These are phyloP conservation scores for Mortierella claussenii DNA, from an alignment of 192 early-diverging fungal species.

Conservation along the genomic window DNA sequence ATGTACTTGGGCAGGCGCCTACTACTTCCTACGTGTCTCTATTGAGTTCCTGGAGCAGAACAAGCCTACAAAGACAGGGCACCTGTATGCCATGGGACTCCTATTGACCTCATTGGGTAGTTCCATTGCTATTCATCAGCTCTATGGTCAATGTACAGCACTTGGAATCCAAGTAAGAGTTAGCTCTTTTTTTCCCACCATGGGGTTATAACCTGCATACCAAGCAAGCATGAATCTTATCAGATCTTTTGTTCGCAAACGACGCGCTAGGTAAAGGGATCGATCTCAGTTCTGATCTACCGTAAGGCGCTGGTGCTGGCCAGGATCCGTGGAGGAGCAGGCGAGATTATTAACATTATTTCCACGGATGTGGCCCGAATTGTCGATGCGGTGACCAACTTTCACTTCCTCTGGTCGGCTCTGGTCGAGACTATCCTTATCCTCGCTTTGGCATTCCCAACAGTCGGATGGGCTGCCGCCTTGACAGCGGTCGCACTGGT, in stretches of 20 bases:
- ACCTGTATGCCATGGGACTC: conserved; percentile 66
- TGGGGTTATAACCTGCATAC: neutral
- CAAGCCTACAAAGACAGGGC: conserved; percentile 31
- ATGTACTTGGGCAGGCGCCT: conserved; percentile 68
- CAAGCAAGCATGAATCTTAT: neutral
- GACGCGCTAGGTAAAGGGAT: conserved; percentile 67
- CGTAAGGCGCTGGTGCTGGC: conserved; percentile 69
- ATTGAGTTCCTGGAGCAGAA: neutral
- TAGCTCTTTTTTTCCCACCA: neutral
- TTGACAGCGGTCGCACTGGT: conserved; percentile 56
- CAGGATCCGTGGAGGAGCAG: conserved; percentile 70
- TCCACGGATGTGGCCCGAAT: conserved; percentile 70
- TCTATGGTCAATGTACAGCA: conserved; percentile 31
- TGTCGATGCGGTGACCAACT: conserved; percentile 70
- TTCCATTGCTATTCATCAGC: conserved; percentile 36
- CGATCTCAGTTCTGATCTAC: conserved; percentile 72
- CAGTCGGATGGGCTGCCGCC: conserved; percentile 56
- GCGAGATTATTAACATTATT: conserved; percentile 74
- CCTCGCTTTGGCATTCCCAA: conserved; percentile 58
- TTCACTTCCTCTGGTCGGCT: conserved; percentile 67
- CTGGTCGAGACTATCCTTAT: conserved; percentile 48
- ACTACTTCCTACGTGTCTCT: conserved; percentile 53
- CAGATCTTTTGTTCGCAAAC: too few relatives aligned
- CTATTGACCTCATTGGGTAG: conserved; percentile 59
- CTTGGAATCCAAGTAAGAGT: conserved; percentile 35